Evolutionary conservation across 116 monocot genomes (phyloP).

Genomic region (Dioscorea cayenensis): DNA sequence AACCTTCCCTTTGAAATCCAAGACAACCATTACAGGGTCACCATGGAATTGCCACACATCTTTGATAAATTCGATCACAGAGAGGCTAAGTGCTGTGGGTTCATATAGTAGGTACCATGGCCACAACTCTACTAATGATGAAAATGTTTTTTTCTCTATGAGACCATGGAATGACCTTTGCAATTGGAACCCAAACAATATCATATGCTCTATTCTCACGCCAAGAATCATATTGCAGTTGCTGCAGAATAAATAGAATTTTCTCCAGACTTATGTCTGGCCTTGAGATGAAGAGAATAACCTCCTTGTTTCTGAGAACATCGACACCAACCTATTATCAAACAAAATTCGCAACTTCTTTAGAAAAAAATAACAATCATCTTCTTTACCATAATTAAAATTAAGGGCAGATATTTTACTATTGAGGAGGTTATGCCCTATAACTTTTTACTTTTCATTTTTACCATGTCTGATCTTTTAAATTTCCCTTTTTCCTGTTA

Average conservation of each 20-base stretch:
- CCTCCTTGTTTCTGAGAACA: constrained; percentile 19
- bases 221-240: constrained; percentile 2
- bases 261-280: constrained; percentile 13
- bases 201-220: constrained; percentile 13
- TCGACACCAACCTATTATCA: constrained; percentile 22
- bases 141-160: constrained; percentile 8
- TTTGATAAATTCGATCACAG: constrained; percentile 14
- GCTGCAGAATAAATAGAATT: constrained; percentile 18
- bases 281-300: constrained; percentile 26
- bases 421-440: too few relatives aligned
- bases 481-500: too few relatives aligned
- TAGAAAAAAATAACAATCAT: too few relatives aligned
- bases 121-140: constrained; percentile 1
- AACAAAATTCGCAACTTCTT: background rate
- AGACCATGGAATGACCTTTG: constrained; percentile 2
- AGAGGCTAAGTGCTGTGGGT: constrained; percentile 14
- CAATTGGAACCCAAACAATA: constrained; percentile 31
- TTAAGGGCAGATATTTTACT: too few relatives aligned
- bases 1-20: constrained; percentile 20
- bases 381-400: too few relatives aligned
- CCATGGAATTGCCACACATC: constrained; percentile 23
- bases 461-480: too few relatives aligned
- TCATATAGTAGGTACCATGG: constrained; percentile 16
- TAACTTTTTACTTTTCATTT: too few relatives aligned
- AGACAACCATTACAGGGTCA: constrained; percentile 23